phyloP scores from a whole-genome alignment of 108 stramenopile species.

The Craspedostauros australis region DNA sequence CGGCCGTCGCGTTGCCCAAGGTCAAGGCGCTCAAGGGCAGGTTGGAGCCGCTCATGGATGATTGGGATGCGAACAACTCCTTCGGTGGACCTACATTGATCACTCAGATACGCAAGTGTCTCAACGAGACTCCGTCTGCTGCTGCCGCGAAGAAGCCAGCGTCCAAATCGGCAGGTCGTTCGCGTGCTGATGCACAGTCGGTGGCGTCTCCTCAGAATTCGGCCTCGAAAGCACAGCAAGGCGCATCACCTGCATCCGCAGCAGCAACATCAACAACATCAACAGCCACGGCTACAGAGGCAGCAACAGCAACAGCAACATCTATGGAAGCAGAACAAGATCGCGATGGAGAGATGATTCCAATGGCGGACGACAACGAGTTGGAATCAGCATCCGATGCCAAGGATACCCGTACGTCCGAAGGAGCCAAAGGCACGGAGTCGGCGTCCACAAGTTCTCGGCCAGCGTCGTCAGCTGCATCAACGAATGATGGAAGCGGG shows the following conservation, averaged over 20 bases:
- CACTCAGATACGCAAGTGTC: conserved; percentile 16
- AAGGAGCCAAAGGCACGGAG: too few species aligned
- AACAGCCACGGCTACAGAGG: background rate
- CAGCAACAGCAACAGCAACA: background rate
- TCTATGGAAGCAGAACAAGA: too few species aligned
- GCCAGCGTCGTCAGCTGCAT: background rate
- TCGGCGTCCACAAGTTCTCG: conserved; percentile 2
- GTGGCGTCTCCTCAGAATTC: background rate
- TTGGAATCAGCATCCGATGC: too few species aligned
- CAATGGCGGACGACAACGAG: too few species aligned
- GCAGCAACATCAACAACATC: background rate
- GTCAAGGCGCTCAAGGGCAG: conserved; percentile 2
- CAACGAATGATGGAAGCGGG: background rate
- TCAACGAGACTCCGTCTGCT: conserved; percentile 8
- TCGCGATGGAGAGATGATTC: too few species aligned
- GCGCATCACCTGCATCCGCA: background rate
- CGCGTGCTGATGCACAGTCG: background rate
- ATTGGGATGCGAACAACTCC: conserved; percentile 54
- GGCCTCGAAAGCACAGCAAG: background rate
- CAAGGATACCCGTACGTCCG: too few species aligned
- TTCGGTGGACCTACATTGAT: conserved; percentile 68
- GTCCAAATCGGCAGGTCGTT: background rate
- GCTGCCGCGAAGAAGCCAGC: background rate
- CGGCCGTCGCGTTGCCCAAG: conserved; percentile 15
- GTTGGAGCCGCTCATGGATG: conserved; percentile 14